Evolutionary conservation across 2,329 filamentous ascomycete species (phyloP).

Genomic region (Dryadomyces quercivorus): DNA sequence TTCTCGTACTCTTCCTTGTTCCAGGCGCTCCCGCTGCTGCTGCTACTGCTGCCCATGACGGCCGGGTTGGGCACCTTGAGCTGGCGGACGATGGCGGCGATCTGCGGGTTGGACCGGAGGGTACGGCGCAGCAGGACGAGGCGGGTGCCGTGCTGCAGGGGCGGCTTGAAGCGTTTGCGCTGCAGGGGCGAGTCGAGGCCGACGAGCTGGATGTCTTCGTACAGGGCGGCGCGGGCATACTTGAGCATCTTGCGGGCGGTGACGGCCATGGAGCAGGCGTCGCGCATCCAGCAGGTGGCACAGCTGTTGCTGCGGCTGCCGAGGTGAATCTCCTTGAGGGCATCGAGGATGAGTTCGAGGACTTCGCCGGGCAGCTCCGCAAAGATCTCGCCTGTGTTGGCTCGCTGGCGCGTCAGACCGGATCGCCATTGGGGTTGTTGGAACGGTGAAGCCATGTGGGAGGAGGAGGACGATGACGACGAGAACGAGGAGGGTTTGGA

Average conservation of each 20-base stretch:
- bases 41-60: too few species aligned
- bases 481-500: not conserved
- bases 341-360: slow-evolving; percentile 40
- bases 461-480: too few species aligned
- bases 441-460: not conserved
- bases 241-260: slow-evolving; percentile 39
- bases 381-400: slow-evolving; percentile 36
- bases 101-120: slow-evolving; percentile 36
- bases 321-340: slow-evolving; percentile 40
- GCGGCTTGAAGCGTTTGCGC: slow-evolving; percentile 42
- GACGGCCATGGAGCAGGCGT: slow-evolving; percentile 38
- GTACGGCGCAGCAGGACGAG: slow-evolving; percentile 46
- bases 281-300: slow-evolving; percentile 54
- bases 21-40: slow-evolving; percentile 14
- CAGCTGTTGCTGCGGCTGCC: slow-evolving; percentile 37
- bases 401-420: slow-evolving; percentile 2
- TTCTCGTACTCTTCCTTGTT: slow-evolving; percentile 41
- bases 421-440: not conserved
- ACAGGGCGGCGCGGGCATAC: slow-evolving; percentile 38
- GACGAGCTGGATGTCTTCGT: slow-evolving; percentile 45
- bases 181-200: slow-evolving; percentile 38
- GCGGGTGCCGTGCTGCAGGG: slow-evolving; percentile 33
- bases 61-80: slow-evolving; percentile 36
- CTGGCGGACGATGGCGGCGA: slow-evolving; percentile 42
- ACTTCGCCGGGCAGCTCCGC: slow-evolving; percentile 46